Percentiles rank a stretch among this genome's conserved stretches.
Evolutionary conservation across 441 rosid genomes (phyloP).

Genomic region (Populus hybrid): DNA sequence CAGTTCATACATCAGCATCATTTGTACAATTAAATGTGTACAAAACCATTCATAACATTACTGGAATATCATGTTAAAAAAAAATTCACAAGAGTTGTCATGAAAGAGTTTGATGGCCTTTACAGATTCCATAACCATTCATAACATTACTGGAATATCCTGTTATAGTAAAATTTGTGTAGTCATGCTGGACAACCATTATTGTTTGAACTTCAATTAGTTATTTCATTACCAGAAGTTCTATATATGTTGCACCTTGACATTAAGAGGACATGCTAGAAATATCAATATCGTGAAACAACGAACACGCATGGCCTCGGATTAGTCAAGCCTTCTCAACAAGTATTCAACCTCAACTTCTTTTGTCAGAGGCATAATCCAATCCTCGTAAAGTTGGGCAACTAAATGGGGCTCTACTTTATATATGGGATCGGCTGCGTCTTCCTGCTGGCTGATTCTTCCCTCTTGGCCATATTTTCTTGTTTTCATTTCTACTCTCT

Average conservation of each 20-base stretch:
- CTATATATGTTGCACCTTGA: too few species aligned
- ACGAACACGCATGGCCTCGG: not conserved
- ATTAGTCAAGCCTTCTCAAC: slow-evolving; percentile 61
- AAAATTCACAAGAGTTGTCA: too few species aligned
- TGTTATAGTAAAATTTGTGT: too few species aligned
- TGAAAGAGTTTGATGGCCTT: too few species aligned
- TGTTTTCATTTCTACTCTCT: slow-evolving; percentile 68
- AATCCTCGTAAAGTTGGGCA: slow-evolving; percentile 53
- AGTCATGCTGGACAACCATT: too few species aligned
- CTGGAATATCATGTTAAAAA: too few species aligned
- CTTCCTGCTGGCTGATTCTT: slow-evolving; percentile 21
- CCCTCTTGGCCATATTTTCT: slow-evolving; percentile 57
- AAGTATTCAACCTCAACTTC: slow-evolving; percentile 74
- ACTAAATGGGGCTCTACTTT: slow-evolving; percentile 67
- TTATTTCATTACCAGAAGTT: not conserved
- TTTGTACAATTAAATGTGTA: too few species aligned
- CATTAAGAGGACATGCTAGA: not conserved
- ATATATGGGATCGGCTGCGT: slow-evolving; percentile 38
- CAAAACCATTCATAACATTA: too few species aligned
- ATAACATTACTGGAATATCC: too few species aligned
- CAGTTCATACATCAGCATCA: too few species aligned
- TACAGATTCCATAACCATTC: too few species aligned
- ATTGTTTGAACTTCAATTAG: too few species aligned
- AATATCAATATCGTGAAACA: not conserved
- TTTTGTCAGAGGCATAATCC: slow-evolving; percentile 89